Evolutionary conservation across 2,329 filamentous ascomycete genomes (phyloP).

Genomic region (Tolypocladium guangdongense): DNA sequence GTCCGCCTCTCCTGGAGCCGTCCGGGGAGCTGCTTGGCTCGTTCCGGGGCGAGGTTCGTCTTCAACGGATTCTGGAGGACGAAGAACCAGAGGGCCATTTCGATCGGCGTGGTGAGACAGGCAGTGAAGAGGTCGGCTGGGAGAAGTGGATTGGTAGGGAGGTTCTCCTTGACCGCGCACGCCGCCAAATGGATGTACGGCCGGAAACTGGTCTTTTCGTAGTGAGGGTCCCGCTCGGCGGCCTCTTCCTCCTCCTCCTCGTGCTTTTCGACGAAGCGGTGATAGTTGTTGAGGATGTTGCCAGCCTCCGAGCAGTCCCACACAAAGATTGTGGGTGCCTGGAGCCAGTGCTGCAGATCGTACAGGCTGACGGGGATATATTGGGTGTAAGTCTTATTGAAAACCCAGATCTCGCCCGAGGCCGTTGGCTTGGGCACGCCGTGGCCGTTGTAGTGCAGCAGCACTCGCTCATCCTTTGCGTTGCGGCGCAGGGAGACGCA

Average conservation of each 20-base stretch:
- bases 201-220: slow-evolving; percentile 61
- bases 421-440: slow-evolving; percentile 91
- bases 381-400: slow-evolving; percentile 97
- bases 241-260: slow-evolving; percentile 77
- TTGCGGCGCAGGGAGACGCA: slow-evolving; percentile 82
- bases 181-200: slow-evolving; percentile 84
- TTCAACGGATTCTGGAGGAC: slow-evolving; percentile 79
- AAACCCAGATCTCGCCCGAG: slow-evolving; percentile 97
- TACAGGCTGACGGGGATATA: slow-evolving; percentile 96
- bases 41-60: slow-evolving; percentile 60
- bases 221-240: slow-evolving; percentile 66
- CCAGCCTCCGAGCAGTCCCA: slow-evolving; percentile 97
- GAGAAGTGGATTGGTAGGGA: slow-evolving; percentile 87
- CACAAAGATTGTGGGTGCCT: slow-evolving; percentile 89
- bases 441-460: slow-evolving; percentile 99
- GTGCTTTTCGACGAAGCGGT: slow-evolving; percentile 89
- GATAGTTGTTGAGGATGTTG: slow-evolving; percentile 90
- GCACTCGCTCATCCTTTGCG: slow-evolving; percentile 86
- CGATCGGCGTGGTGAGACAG: slow-evolving; percentile 91
- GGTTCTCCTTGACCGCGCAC: slow-evolving; percentile 79
- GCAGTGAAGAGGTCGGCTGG: slow-evolving; percentile 94
- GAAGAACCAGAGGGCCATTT: slow-evolving; percentile 95
- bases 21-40: slow-evolving; percentile 82
- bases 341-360: slow-evolving; percentile 90
- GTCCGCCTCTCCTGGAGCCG: slow-evolving; percentile 87